Evolutionary conservation across 371 early-diverging fungal genomes (phyloP), one percentile per base, ranked within the genome.

Genomic region (Mucor circinelloides): DNA sequence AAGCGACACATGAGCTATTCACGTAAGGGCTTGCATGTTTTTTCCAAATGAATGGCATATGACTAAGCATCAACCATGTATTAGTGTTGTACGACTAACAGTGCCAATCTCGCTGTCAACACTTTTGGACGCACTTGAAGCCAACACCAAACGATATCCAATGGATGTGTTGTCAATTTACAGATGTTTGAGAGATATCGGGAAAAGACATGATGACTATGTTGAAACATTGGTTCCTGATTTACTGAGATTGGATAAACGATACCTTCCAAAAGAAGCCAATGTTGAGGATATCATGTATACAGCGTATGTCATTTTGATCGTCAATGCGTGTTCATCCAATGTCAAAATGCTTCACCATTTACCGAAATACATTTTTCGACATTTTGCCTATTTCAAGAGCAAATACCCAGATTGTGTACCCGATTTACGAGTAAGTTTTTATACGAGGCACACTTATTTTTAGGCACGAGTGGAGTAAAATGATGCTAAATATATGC

Each of bases 91-190:
- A 3, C 79, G 81, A 10, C 66, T 88, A 54, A 76, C 77, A 17
- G 61, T 73, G 0, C 64, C 67, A 9, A 63, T 68, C 6, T 77
- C 76, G 3, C 70, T 87, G 60, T 69, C 64, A 2, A 74, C 71
- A 1, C 82, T 93, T 21, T 57, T 89, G 52, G 71, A 73, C 10
- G 82, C 85, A n/a, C 59, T 95, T 2, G 75, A 73, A 19, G 80
- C 77, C 19, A 91, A 87, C 60, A 77, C 93, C 69, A 80, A 75
- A 9, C 70, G 87, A 55, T 90, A 90, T 66, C 86, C 92, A 0
- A 86, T 82, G 27, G 96, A 96, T 67, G 81, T 81, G 36, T 64
- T 81, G 12, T 88, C 89, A 2, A 87, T 94, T 9, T 93, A 90
- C 69, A 72, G 70, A 25, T 90, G 91, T 52, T 76, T 93, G 17